Evolutionary conservation across 352 stramenopile genomes (phyloP), one percentile per base, ranked within the genome.

Genomic region (Pythium vanterpoolii): DNA sequence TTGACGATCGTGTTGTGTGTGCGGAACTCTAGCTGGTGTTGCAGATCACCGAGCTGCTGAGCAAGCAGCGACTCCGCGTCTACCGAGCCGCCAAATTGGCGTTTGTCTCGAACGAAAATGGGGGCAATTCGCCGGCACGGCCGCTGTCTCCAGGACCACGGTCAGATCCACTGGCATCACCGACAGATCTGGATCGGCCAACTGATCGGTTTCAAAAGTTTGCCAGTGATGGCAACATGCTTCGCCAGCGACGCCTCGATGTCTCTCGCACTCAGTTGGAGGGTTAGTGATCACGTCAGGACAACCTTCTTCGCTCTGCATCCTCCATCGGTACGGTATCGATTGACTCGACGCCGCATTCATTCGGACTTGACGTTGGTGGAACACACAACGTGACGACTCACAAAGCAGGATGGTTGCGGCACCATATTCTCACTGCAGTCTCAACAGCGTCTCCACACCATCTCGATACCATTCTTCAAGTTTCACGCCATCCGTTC

Each of bases 31-130:
- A 72, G 64, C 43, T 72, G 0, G 71, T 91, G 28, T 60, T 91
- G 19, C 62, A 75, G 34, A 73, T 89, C 63, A 89, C 77, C 0
- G 74, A 83, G 24, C 30, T 89, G 26, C 43, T 91, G 24, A 53
- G 38, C 16, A 64, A 64, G 40, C 48, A 61, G 13, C 47, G 50
- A 16, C 59, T 69, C 9, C 54, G 53, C 51, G 55, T 30, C 73
- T 75, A 62, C 57, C 74, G 8, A 60, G 71, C 34, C 2, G 52
- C 60, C 0, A 38, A 38, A 7, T 21, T 67, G 8, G 45, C 54
- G 27, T 53, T 54, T 6, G 47, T 33, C 5, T 24, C 56, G 26
- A 30, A 8, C 7, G 52, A 48, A 2, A 30, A 52, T 9, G 11
- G 36, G 1, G 45, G 53, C 30, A 34, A 38, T 6, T 43, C 59